Evolutionary conservation across 805 yeast genomes (phyloP).

Genomic region (Suhomyces sp.): DNA sequence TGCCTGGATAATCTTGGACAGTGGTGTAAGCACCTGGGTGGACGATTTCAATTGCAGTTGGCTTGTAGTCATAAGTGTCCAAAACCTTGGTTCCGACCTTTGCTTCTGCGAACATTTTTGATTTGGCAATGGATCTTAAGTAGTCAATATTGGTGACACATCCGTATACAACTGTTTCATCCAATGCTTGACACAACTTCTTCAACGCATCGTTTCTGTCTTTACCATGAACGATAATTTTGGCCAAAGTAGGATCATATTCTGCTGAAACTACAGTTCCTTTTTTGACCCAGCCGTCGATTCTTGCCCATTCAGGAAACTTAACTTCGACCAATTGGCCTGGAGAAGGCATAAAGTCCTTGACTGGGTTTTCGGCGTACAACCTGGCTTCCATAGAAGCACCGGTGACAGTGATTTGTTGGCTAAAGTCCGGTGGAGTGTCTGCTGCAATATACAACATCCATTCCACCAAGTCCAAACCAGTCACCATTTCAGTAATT

Average conservation of each 20-base stretch:
- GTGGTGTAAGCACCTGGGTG: conserved; percentile 80
- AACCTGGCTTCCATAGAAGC: conserved; percentile 96
- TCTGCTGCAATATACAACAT: conserved; percentile 92
- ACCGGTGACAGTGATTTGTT: conserved; percentile 62
- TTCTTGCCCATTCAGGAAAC: conserved; percentile 89
- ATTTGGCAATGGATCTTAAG: conserved; percentile 77
- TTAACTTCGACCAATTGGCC: conserved; percentile 84
- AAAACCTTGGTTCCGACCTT: conserved; percentile 83
- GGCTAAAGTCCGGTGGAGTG: conserved; percentile 73
- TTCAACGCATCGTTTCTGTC: conserved; percentile 81
- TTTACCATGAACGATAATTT: conserved; percentile 90
- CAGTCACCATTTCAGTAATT: conserved; percentile 92
- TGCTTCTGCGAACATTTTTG: conserved; percentile 80
- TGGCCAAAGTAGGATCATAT: conserved; percentile 94
- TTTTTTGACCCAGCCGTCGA: conserved; percentile 90
- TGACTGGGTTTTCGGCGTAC: conserved; percentile 95
- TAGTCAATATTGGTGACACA: conserved; percentile 89
- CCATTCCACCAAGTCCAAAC: conserved; percentile 94
- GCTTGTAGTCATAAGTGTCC: conserved; percentile 74
- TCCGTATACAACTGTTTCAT: conserved; percentile 85
- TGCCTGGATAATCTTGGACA: conserved; percentile 96
- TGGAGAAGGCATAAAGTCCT: conserved; percentile 93
- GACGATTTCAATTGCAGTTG: conserved; percentile 80
- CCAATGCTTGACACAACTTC: conserved; percentile 74
- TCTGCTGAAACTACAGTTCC: conserved; percentile 90